Base-by-base conservation (phyloP, 306 rosid genomes). In the Fagus crenata region DNA sequence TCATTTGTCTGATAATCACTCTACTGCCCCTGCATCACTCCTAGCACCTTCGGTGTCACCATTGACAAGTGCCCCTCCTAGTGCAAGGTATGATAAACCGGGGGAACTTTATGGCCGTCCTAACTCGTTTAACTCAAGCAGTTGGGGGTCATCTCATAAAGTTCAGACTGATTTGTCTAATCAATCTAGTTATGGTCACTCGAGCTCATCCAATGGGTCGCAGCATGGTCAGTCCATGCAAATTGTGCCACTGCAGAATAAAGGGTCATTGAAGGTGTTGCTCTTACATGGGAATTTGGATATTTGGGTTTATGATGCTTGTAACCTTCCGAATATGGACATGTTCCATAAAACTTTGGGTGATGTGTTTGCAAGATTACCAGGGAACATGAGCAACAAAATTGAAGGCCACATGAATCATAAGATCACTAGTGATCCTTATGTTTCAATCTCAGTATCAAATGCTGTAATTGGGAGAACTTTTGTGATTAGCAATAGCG, bases 361-460 rank as follows among this genome's bases (percentile, higher is more conserved):
- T 53, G 97, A 89, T 74, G 7, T 95, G 88, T 83, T 95, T 76
- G 56, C 83, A 36, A 89, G 3, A 41, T 81, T 90, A 33, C 93
- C 94, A 32, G 90, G 87, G 80, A 87, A 81, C 71, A 72, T 82
- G 84, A 46, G 80, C 72, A 86, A 75, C 82, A 90, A 90, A 83
- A 55, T 86, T 28, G 92, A 94, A 72, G 96, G 94, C 53, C 84
- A 80, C 7, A 42, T 84, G 77, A 87, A 71, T 76, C 77, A 41
- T 75, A 88, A 86, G 87, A 92, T 88, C 80, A 95, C 99, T 3
- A 95, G 99, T 63, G 99, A 95, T 81, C 99, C 99, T n/a, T 95
- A 95, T 61, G 97, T 95, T 31, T 42, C 97, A 32, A 84, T 95
- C 74, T 82, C 90, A 54, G 79, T 92, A n/a, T 14, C 86, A 14